Base-by-base conservation (phyloP, 495 filamentous ascomycete genomes). In the Pseudomonodictys pantanalensis region DNA sequence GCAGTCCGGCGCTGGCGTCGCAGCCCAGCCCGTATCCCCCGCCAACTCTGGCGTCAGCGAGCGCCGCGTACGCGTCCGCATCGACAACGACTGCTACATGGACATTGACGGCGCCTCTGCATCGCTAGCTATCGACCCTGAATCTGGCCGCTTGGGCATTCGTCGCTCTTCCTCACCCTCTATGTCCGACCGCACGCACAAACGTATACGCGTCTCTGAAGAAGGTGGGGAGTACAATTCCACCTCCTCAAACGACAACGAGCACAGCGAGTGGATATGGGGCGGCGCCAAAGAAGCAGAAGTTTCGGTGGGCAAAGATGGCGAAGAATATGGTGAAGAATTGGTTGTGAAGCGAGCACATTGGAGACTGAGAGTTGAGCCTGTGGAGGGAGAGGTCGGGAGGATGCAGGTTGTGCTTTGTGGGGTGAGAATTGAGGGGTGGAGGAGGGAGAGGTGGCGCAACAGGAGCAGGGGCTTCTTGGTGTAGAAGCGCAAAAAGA, bases 271-370 rank as follows among this genome's bases (percentile, higher is more conserved):
- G 17, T 66, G 65, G 65, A 30, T 62, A 12, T 60, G 58, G 57
- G 62, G 62, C 24, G 68, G 66, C 0, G 62, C 53, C 20, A 65
- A 62, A 17, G 55, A 62, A 15, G 63, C 66, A 0, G 53, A 41
- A 10, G 23, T 22, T 1, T n/a, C 24, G 26, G 11, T 11, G 6
- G 28, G 28, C 22, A 50, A n/a, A 9, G 39, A 26, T 18, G 58
- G 25, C 7, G 44, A 64, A 61, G 48, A 67, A 24, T 12, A n/a
- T 2, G 62, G 56, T 41, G 48, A 76, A 8, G 80, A 83, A 39
- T 96, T 88, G 89, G 75, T 91, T 25, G 78, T 97, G 11, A 82
- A 78, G 44, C 86, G 76, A 17, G 91, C 87, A 0, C 91, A 92
- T 73, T 97, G 91, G 90, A 75, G 90, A 49, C 60, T 96, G 52